phyloP scores from a whole-genome alignment of 2,329 filamentous ascomycete genomes.

The Plenodomus tracheiphilus region DNA sequence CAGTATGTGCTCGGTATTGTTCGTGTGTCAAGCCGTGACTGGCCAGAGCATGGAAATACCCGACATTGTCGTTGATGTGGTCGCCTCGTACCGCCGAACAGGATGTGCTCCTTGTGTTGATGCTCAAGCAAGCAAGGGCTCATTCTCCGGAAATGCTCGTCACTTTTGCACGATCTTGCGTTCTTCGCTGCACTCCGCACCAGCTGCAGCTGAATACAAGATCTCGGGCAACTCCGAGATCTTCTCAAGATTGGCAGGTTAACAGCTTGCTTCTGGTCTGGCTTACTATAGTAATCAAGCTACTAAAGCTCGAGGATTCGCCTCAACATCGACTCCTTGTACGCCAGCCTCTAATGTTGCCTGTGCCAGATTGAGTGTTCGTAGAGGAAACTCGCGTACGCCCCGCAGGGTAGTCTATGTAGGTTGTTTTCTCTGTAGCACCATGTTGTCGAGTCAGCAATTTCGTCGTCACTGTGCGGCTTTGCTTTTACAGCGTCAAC shows the following conservation, averaged over 20 bases:
- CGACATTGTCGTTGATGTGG: background rate
- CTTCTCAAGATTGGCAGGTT: background rate
- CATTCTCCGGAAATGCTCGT: background rate
- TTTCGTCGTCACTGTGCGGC: too few relatives aligned
- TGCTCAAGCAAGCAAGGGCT: background rate
- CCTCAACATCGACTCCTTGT: too few relatives aligned
- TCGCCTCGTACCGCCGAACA: background rate
- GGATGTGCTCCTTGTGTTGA: background rate
- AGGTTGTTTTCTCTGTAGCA: too few relatives aligned
- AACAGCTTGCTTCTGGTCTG: background rate
- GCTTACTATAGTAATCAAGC: background rate
- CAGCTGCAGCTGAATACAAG: background rate
- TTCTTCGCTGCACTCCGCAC: background rate
- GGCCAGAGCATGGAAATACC: background rate
- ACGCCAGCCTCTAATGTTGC: too few relatives aligned
- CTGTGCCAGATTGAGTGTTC: too few relatives aligned
- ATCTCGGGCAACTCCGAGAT: background rate
- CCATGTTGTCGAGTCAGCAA: too few relatives aligned
- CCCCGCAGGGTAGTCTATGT: too few relatives aligned
- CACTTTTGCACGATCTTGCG: background rate
- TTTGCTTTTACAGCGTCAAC: too few relatives aligned
- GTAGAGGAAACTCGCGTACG: too few relatives aligned
- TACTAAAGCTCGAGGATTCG: too few relatives aligned
- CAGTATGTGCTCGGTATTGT: background rate
- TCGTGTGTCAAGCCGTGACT: background rate